Evolutionary conservation across 345 rosid genomes (phyloP).

Genomic region (Salix dunnii): DNA sequence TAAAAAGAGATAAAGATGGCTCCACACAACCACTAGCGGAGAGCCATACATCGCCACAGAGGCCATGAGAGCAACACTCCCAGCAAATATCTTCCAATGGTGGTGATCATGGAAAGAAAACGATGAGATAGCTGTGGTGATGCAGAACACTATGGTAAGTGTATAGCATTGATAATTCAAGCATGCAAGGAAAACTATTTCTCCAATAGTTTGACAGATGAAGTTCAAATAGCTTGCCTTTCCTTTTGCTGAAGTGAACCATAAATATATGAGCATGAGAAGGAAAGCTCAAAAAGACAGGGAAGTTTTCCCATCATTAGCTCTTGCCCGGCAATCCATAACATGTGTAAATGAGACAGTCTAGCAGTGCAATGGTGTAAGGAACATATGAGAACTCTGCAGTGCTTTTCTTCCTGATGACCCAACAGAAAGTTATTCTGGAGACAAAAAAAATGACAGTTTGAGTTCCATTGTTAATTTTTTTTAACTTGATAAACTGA

Average conservation of each 20-base stretch:
- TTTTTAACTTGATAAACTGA: not conserved
- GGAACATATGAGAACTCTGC: conserved; percentile 82
- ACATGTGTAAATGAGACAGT: conserved; percentile 78
- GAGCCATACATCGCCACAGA: conserved; percentile 70
- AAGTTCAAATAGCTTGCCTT: conserved; percentile 44
- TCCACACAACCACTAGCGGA: conserved; percentile 69
- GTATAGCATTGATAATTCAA: not conserved
- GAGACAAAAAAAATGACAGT: not conserved
- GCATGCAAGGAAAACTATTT: not conserved
- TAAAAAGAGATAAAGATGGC: conserved; percentile 13
- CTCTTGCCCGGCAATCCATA: conserved; percentile 84
- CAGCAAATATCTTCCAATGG: conserved; percentile 60
- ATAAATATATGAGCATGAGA: conserved; percentile 59
- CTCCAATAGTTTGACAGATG: not conserved
- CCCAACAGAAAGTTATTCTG: conserved; percentile 74
- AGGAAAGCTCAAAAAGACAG: conserved; percentile 60
- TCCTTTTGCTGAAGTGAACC: conserved; percentile 45
- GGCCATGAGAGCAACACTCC: conserved; percentile 62
- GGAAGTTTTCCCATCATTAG: conserved; percentile 74
- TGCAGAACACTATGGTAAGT: conserved; percentile 16
- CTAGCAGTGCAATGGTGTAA: conserved; percentile 54
- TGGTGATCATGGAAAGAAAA: conserved; percentile 54
- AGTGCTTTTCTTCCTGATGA: conserved; percentile 64
- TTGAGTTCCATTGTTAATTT: not conserved
- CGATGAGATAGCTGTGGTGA: conserved; percentile 42